These are phyloP conservation scores for Bolboschoenoplectus hybrid DNA, from an alignment of 202 grass and related monocot genomes.

Conservation along the genomic window DNA sequence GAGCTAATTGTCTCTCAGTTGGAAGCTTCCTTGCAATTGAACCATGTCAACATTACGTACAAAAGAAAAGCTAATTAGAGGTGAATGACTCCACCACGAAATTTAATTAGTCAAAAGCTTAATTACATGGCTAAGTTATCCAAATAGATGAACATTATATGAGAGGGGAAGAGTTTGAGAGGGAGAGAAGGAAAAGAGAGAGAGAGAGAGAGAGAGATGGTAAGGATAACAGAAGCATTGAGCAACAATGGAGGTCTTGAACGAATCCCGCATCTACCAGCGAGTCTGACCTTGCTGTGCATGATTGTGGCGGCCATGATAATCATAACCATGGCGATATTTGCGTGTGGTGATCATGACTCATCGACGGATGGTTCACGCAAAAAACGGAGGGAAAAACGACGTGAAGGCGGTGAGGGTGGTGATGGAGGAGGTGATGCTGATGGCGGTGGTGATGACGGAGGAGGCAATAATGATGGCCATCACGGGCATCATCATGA, in stretches of 20 bases:
- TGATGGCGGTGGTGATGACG: neutral
- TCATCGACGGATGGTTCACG: neutral
- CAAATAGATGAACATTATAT: neutral
- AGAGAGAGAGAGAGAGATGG: constrained; percentile 10
- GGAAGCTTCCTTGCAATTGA: too few species aligned
- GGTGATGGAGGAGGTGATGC: neutral
- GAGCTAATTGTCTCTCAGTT: too few species aligned
- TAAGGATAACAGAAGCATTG: constrained; percentile 15
- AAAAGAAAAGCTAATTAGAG: too few species aligned
- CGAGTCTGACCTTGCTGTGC: constrained; percentile 25
- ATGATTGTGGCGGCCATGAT: constrained; percentile 12
- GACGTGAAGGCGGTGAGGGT: neutral
- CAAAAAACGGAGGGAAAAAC: neutral
- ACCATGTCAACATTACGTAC: too few species aligned
- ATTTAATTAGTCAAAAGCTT: too few species aligned
- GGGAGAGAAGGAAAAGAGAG: neutral
- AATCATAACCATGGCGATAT: constrained; percentile 30
- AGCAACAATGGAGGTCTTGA: neutral
- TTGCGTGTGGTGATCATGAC: constrained; percentile 26
- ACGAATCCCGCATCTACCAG: neutral
- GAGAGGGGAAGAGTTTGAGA: neutral
- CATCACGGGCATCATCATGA: neutral
- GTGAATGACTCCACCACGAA: too few species aligned
- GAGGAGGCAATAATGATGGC: neutral
- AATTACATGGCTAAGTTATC: too few species aligned